Evolutionary conservation across 1,139 yeast genomes (phyloP).

Genomic region (Saccharomyces hybrid): DNA sequence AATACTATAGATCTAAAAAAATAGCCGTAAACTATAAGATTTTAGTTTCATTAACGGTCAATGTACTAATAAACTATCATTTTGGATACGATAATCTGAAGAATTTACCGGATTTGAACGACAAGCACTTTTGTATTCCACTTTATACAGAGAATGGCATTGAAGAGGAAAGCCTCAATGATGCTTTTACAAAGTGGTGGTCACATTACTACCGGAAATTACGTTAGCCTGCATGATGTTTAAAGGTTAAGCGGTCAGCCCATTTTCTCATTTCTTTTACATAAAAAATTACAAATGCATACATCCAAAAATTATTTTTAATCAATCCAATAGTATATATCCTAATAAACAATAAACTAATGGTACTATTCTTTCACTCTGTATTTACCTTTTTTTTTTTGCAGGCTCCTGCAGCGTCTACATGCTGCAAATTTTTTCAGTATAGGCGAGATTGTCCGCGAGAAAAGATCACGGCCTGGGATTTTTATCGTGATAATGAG

Average conservation of each 20-base stretch:
- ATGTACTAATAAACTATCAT: too few relatives aligned
- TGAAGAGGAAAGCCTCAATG: conserved; percentile 11
- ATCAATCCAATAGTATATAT: neutral
- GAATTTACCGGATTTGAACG: conserved; percentile 21
- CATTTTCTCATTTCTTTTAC: neutral
- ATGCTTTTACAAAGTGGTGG: conserved; percentile 26
- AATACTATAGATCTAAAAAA: conserved; percentile 19
- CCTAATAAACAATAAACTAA: neutral
- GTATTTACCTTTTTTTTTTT: neutral
- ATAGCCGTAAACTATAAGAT: conserved; percentile 34
- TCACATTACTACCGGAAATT: conserved; percentile 25
- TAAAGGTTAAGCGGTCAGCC: neutral
- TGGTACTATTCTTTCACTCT: neutral
- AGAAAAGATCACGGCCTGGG: neutral
- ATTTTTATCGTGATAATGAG: neutral
- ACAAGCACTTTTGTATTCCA: conserved; percentile 14
- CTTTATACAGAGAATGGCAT: conserved; percentile 11
- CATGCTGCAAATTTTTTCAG: neutral
- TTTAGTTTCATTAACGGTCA: conserved; percentile 33
- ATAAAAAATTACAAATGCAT: neutral
- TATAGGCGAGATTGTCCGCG: neutral
- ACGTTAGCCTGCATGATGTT: conserved; percentile 2
- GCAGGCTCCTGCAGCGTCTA: neutral
- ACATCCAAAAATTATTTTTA: neutral
- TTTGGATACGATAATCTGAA: too few relatives aligned